Evolutionary conservation across 176 grass and related monocot species (phyloP).

Genomic region (Bothriochloa decipiens): DNA sequence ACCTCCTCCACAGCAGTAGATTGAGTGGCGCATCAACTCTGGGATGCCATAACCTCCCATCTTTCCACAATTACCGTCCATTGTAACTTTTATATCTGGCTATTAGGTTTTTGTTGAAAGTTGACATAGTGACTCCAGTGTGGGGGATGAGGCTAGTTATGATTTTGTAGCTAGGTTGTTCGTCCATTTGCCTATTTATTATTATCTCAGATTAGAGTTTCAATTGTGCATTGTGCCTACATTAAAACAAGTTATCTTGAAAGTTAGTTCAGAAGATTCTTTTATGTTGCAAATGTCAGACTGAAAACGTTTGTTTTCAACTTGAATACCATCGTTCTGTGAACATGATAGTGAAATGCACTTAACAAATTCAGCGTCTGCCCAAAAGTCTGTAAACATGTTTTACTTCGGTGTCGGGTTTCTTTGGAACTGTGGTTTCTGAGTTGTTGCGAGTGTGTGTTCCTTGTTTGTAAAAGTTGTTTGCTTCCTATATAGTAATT

Average conservation of each 20-base stretch:
- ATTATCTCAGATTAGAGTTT: not conserved
- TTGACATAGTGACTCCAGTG: conserved; percentile 49
- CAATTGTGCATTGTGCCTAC: conserved; percentile 48
- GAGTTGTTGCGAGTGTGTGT: too few relatives aligned
- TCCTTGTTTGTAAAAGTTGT: too few relatives aligned
- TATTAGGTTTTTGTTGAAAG: conserved; percentile 54
- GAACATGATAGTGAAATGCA: not conserved
- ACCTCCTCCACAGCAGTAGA: conserved; percentile 49
- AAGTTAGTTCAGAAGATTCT: conserved; percentile 47
- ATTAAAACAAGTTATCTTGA: conserved; percentile 4
- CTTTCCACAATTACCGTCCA: conserved; percentile 3
- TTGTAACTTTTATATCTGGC: conserved; percentile 53
- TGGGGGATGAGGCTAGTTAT: conserved; percentile 69
- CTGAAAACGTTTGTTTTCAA: not conserved
- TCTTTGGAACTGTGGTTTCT: too few relatives aligned
- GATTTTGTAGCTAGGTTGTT: conserved; percentile 78
- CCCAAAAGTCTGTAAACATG: too few relatives aligned
- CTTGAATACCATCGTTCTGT: not conserved
- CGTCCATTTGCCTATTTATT: conserved; percentile 48
- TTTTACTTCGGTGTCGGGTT: too few relatives aligned
- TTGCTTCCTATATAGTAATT: too few relatives aligned
- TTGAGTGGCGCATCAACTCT: conserved; percentile 16
- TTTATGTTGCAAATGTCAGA: conserved; percentile 7
- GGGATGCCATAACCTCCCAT: not conserved
- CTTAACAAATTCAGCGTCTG: not conserved